Percentiles rank a stretch among this genome's conserved stretches.
These are phyloP conservation scores for Blastomyces parvus DNA, from an alignment of 2,329 filamentous ascomycete species.

Conservation along the genomic window DNA sequence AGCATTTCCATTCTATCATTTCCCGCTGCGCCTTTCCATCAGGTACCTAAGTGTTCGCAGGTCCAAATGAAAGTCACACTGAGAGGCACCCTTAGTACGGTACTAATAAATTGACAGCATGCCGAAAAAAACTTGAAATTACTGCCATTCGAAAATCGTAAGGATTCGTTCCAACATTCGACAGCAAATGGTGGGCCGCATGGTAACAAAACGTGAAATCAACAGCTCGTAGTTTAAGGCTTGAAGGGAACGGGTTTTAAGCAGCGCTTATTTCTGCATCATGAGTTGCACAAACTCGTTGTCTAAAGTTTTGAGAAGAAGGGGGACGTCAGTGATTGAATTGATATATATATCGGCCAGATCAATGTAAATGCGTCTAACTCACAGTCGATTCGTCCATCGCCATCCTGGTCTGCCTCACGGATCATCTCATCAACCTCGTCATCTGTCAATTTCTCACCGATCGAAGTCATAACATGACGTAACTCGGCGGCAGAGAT, in stretches of 20 bases:
- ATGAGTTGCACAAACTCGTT: conserved; percentile 91
- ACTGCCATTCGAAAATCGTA: not conserved
- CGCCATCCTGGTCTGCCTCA: conserved; percentile 80
- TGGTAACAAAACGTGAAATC: conserved; percentile 2
- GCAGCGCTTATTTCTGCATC: conserved; percentile 75
- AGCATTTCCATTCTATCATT: conserved; percentile 6
- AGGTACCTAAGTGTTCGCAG: not conserved
- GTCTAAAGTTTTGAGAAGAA: conserved; percentile 43
- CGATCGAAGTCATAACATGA: conserved; percentile 86
- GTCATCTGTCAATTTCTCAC: conserved; percentile 82
- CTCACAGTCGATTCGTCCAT: conserved; percentile 81
- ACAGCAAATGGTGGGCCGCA: not conserved
- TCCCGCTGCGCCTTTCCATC: conserved; percentile 5
- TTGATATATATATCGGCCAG: too few species aligned
- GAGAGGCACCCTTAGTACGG: not conserved
- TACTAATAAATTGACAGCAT: conserved; percentile 1
- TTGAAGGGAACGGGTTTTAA: not conserved
- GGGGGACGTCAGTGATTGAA: conserved; percentile 7
- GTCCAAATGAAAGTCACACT: not conserved
- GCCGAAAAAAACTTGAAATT: not conserved
- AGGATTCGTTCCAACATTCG: not conserved
- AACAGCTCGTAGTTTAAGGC: not conserved
- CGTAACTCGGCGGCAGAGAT: conserved; percentile 81
- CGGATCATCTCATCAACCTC: conserved; percentile 92
- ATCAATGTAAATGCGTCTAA: conserved; percentile 11